Conservation (phyloP, 768 basidiomycete species). For the Stropharia rugosoannulata region DNA sequence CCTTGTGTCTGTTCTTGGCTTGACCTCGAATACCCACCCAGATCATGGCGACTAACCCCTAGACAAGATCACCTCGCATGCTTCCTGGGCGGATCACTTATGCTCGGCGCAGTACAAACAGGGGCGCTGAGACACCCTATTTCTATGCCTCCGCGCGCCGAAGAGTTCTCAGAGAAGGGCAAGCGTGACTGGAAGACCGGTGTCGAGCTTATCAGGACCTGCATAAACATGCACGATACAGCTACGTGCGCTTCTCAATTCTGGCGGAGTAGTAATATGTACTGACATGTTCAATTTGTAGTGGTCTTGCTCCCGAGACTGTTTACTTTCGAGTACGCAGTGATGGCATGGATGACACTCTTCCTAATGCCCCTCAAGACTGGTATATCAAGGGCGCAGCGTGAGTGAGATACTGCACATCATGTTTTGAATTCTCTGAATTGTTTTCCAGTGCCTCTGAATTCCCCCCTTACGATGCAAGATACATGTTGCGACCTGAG, state of each 20-base stretch:
- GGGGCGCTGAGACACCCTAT: conserved; percentile 53
- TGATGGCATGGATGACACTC: conserved; percentile 45
- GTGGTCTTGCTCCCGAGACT: conserved; percentile 87
- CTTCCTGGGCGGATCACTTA: conserved; percentile 89
- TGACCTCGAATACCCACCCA: conserved; percentile 20
- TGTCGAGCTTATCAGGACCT: conserved; percentile 80
- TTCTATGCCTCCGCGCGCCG: conserved; percentile 65
- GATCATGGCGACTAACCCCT: conserved; percentile 72
- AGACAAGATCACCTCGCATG: conserved; percentile 98
- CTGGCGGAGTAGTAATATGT: background rate
- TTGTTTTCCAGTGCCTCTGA: conserved; percentile 29
- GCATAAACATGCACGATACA: conserved; percentile 83
- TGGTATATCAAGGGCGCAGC: conserved; percentile 91
- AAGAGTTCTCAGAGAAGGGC: conserved; percentile 60
- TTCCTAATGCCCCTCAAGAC: conserved; percentile 50
- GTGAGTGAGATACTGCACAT: conserved; percentile 29
- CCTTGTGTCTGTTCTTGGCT: background rate
- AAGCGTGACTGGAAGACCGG: conserved; percentile 83
- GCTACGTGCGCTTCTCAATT: conserved; percentile 58
- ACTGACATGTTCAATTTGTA: conserved; percentile 24
- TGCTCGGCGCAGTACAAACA: conserved; percentile 80
- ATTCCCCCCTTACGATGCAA: conserved; percentile 71
- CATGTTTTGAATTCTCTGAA: background rate
- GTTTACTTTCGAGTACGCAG: conserved; percentile 75
- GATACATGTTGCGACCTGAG: conserved; percentile 94